These are phyloP conservation scores for Cercis canadensis DNA, from an alignment of 306 rosid genomes.

Conservation along the genomic window DNA sequence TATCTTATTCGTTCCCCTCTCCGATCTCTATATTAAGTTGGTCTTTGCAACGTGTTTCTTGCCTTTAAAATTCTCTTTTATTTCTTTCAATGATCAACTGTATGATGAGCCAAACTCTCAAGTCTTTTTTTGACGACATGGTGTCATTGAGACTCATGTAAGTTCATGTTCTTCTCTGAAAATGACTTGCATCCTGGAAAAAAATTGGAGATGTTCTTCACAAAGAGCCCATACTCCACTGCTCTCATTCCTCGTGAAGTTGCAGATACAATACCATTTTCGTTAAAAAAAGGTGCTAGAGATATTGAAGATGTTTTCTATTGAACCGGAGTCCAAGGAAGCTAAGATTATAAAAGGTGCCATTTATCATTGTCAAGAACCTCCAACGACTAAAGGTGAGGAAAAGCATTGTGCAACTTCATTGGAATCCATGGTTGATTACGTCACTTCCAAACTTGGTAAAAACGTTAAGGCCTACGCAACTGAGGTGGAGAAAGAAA, in stretches of 20 bases:
- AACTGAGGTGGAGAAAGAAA: conserved; percentile 51
- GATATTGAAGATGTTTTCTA: conserved; percentile 47
- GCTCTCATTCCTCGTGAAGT: conserved; percentile 27
- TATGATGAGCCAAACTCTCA: no score
- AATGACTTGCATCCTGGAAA: no score
- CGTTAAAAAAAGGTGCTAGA: conserved; percentile 44
- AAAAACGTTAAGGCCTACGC: conserved; percentile 37
- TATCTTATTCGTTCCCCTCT: no score
- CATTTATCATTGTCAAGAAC: conserved; percentile 57
- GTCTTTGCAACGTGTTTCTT: no score
- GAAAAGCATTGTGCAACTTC: conserved; percentile 85
- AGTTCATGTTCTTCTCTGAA: not conserved
- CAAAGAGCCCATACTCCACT: no score
- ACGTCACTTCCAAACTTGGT: conserved; percentile 54
- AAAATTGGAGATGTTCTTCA: no score
- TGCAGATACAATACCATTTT: conserved; percentile 52
- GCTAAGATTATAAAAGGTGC: conserved; percentile 55
- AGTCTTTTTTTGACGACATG: no score
- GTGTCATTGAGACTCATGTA: no score
- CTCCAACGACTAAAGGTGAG: conserved; percentile 54
- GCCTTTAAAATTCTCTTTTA: no score
- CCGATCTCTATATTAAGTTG: no score
- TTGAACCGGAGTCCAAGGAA: conserved; percentile 50
- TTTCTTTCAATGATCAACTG: no score
- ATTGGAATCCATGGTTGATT: conserved; percentile 89